Base-by-base conservation (phyloP, 768 basidiomycete genomes). In the Leucocoprinus leucothites region DNA sequence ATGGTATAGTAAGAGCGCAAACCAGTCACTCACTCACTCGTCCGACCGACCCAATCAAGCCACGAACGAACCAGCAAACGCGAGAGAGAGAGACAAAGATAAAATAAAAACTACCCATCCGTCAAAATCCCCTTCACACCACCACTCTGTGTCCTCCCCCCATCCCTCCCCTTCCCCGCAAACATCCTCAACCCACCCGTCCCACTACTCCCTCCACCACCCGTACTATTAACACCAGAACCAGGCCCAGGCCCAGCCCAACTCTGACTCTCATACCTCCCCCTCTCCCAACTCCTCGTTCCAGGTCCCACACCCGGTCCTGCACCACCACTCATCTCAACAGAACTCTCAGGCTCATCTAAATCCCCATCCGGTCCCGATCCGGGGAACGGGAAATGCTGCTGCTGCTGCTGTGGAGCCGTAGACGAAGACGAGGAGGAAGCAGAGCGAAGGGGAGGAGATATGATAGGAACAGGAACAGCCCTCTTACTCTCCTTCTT, bases 141-240 rank as follows among this genome's bases (percentile, higher is more conserved):
- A 1, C 89, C 89, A 63, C 89, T 92, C 72, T 90, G 87, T 58
- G 90, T 92, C 61, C 89, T 74, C 36, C 90, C 90, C 2, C 90
- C 89, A 67, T 91, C 87, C 55, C 88, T 76, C 46, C 85, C 90
- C 40, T 86, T 80, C 24, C 84, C 80, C 2, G 79, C 84, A 64
- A 88, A 85, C 87, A 91, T 88, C 71, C 86, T 61, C 66, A 49
- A 43, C 55, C 56, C 55, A 36, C 35, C 48, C 49, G 44, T 58
- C 45, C 56, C 58, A 38, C 28, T 40, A 35, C n/a, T 42, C 1
- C 16, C 44, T 41, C 42, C 18, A 8, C 34, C 55, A 5, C 48
- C 51, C 11, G 59, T 59, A 49, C 51, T 56, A 34, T 58, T 47
- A 31, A 11, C 21, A 47, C 2, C 9, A 47, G 7, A 24, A 9